These are phyloP conservation scores for Hysterium pulicare DNA, from an alignment of 2,329 filamentous ascomycete genomes.

Conservation along the genomic window DNA sequence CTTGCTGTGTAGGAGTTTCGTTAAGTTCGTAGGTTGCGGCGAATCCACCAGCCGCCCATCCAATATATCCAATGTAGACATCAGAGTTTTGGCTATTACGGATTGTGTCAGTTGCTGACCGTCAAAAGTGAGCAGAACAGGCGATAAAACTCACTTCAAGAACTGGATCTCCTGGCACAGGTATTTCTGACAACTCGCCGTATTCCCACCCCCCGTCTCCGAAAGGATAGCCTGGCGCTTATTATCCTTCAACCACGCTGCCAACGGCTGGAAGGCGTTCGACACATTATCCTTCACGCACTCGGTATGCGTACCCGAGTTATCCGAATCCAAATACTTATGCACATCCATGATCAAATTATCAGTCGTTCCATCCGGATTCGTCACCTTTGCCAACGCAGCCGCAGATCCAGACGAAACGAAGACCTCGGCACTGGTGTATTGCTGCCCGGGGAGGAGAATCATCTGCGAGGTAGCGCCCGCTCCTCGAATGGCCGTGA, in stretches of 20 bases:
- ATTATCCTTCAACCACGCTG: conserved; percentile 36
- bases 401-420: conserved; percentile 32
- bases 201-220: conserved; percentile 42
- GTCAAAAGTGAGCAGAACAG: not conserved
- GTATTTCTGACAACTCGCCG: conserved; percentile 29
- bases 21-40: conserved; percentile 21
- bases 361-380: conserved; percentile 57
- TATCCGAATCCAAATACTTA: conserved; percentile 41
- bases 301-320: conserved; percentile 34
- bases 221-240: conserved; percentile 38
- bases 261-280: conserved; percentile 33
- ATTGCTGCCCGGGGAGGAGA: conserved; percentile 62
- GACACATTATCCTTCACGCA: conserved; percentile 34
- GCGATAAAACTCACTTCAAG: conserved; percentile 18
- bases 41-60: conserved; percentile 30
- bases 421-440: conserved; percentile 38
- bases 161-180: conserved; percentile 32
- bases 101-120: conserved; percentile 5
- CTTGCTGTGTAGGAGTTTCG: conserved; percentile 19
- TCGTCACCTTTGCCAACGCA: conserved; percentile 53
- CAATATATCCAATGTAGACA: conserved; percentile 28
- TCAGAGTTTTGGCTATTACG: conserved; percentile 22
- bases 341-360: conserved; percentile 50
- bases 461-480: conserved; percentile 64
- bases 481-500: conserved; percentile 62